Evolutionary conservation across 306 rosid genomes (phyloP).

Genomic region (Canavalia gladiata): DNA sequence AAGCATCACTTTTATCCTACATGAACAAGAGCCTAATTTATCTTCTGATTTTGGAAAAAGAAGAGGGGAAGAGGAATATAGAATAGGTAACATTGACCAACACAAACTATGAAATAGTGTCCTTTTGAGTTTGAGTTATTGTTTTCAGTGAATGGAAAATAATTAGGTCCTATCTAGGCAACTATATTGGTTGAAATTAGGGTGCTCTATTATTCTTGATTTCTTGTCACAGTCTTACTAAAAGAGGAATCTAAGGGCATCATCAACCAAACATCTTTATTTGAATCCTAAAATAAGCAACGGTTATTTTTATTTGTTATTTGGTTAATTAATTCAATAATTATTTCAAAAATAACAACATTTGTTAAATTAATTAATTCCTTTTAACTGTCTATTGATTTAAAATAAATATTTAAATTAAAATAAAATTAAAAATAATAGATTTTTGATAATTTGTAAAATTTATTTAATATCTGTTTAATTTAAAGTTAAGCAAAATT

Average conservation of each 20-base stretch:
- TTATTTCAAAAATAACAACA: too few relatives aligned
- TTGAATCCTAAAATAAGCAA: too few relatives aligned
- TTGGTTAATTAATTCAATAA: too few relatives aligned
- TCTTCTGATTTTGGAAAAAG: not conserved
- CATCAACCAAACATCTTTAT: too few relatives aligned
- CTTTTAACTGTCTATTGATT: too few relatives aligned
- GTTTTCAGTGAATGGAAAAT: not conserved
- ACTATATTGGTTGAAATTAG: not conserved
- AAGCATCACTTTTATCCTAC: not conserved
- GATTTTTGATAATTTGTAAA: too few relatives aligned
- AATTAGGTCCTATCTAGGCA: not conserved
- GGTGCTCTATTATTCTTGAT: not conserved
- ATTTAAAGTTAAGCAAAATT: too few relatives aligned
- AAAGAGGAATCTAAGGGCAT: not conserved
- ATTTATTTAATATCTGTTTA: too few relatives aligned
- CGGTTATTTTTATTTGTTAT: too few relatives aligned
- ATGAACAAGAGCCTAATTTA: not conserved
- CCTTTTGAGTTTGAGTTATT: conserved; percentile 1
- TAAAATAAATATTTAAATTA: too few relatives aligned
- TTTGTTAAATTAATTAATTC: too few relatives aligned
- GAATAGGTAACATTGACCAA: conserved; percentile 4
- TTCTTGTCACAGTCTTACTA: not conserved
- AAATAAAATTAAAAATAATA: too few relatives aligned
- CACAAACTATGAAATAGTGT: not conserved
- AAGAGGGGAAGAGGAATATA: not conserved